These are phyloP conservation scores for Macrocybe gigantea DNA, from an alignment of 768 basidiomycete genomes.

Conservation along the genomic window DNA sequence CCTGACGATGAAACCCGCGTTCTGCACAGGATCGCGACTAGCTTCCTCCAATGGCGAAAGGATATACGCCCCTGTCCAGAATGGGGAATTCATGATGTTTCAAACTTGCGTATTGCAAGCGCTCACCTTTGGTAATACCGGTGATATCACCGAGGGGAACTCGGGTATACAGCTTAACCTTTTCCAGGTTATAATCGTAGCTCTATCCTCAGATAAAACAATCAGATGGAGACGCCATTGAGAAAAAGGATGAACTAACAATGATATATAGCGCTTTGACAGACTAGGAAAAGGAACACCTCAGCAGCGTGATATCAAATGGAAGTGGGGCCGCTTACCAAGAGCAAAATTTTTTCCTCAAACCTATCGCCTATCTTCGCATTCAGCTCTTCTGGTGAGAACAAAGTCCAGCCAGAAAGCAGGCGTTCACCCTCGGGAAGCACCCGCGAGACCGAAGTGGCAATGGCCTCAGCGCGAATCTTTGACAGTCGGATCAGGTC, in stretches of 20 bases:
- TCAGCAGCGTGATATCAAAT: neutral
- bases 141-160: constrained; percentile 81
- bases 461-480: constrained; percentile 89
- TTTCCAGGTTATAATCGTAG: constrained; percentile 90
- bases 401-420: constrained; percentile 86
- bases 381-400: constrained; percentile 77
- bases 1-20: constrained; percentile 80
- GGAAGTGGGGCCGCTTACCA: constrained; percentile 49
- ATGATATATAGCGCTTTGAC: constrained; percentile 68
- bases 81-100: neutral
- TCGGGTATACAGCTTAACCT: constrained; percentile 86
- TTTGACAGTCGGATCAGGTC: constrained; percentile 85
- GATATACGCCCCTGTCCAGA: constrained; percentile 85
- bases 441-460: constrained; percentile 76
- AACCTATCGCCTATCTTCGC: constrained; percentile 70
- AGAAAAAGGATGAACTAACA: constrained; percentile 37
- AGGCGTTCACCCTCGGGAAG: constrained; percentile 72
- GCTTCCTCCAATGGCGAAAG: constrained; percentile 90
- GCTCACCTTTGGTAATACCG: constrained; percentile 69
- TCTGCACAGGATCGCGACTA: constrained; percentile 82
- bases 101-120: neutral
- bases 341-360: constrained; percentile 89
- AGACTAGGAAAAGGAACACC: constrained; percentile 17
- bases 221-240: neutral
- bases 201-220: constrained; percentile 43